These are phyloP conservation scores for Scenedesmus sp. DNA, from an alignment of 163 green algal species.

Conservation along the genomic window DNA sequence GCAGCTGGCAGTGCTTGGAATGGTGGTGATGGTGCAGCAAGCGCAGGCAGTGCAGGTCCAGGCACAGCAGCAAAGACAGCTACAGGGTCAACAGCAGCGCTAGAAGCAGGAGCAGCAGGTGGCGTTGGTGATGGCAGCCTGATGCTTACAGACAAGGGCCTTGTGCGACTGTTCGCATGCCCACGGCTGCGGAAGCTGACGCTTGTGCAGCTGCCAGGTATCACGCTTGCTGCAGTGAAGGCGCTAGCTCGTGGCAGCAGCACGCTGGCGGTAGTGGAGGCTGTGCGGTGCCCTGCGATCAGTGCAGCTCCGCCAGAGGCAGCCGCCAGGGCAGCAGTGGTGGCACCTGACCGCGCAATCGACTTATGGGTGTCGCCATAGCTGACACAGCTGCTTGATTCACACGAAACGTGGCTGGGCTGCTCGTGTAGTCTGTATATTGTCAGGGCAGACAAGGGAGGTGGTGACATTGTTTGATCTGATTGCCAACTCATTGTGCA, in stretches of 20 bases:
- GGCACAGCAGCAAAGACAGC: not conserved
- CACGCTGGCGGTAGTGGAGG: not conserved
- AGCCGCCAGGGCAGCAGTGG: constrained; percentile 17
- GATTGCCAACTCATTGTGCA: no score
- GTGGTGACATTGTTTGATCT: no score
- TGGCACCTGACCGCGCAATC: not conserved
- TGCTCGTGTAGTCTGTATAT: no score
- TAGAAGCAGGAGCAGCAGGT: not conserved
- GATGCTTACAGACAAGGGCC: constrained; percentile 42
- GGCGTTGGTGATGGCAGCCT: not conserved
- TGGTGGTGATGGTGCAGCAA: not conserved
- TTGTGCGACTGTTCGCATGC: constrained; percentile 50
- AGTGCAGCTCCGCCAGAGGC: constrained; percentile 30
- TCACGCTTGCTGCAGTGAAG: constrained; percentile 54
- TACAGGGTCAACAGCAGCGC: not conserved
- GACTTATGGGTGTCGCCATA: constrained; percentile 33
- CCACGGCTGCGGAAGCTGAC: constrained; percentile 21
- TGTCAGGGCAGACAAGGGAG: no score
- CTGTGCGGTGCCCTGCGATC: not conserved
- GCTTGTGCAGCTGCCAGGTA: constrained; percentile 27
- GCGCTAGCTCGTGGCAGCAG: constrained; percentile 35
- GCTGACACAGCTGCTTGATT: no score
- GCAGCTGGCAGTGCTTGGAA: not conserved
- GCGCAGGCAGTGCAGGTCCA: not conserved
- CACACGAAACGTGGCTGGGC: no score